These are phyloP conservation scores for Prunus salicina DNA, from an alignment of 306 rosid species.

Conservation along the genomic window DNA sequence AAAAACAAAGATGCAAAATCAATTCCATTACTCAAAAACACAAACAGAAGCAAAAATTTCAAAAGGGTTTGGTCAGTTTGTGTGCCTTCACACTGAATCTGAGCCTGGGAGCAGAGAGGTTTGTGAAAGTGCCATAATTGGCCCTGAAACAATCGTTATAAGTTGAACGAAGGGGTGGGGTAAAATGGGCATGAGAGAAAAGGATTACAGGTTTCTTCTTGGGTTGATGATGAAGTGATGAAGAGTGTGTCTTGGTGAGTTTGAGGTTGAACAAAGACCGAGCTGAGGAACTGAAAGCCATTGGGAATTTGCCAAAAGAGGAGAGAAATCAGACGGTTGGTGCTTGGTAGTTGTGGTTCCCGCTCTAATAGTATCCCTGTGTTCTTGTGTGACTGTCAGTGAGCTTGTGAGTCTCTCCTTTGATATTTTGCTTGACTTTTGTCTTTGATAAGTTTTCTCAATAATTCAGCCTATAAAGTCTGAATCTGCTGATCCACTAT, in stretches of 20 bases:
- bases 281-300: conserved; percentile 49
- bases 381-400: conserved; percentile 1
- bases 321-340: conserved; percentile 11
- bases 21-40: neutral
- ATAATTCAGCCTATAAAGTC: neutral
- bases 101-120: conserved; percentile 33
- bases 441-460: neutral
- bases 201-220: conserved; percentile 27
- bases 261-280: conserved; percentile 37
- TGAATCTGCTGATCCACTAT: no score
- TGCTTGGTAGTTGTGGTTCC: neutral
- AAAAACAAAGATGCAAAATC: conserved; percentile 9
- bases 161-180: conserved; percentile 22
- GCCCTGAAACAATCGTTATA: conserved; percentile 19
- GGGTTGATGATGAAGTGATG: conserved; percentile 29
- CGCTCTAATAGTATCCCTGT: conserved; percentile 19
- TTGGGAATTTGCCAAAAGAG: conserved; percentile 1
- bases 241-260: conserved; percentile 17
- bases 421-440: neutral
- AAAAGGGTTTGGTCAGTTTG: conserved; percentile 15
- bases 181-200: conserved; percentile 22
- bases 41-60: conserved; percentile 27
- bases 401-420: neutral
- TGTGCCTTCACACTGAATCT: conserved; percentile 45
- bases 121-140: conserved; percentile 24